These are phyloP conservation scores for Neurospora pannonica DNA, from an alignment of 495 filamentous ascomycete species.

Conservation along the genomic window DNA sequence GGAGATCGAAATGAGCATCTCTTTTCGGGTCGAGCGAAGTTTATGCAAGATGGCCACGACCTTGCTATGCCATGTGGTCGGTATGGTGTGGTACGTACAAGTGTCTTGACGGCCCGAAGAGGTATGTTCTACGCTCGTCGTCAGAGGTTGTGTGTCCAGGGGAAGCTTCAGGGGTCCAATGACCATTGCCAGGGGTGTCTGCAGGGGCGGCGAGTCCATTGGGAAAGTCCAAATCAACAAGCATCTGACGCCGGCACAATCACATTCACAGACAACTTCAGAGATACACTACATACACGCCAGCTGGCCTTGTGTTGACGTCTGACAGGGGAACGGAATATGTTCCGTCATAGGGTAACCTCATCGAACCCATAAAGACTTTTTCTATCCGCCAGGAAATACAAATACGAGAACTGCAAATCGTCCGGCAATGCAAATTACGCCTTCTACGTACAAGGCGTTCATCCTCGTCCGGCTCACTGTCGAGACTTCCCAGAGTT, in stretches of 20 bases:
- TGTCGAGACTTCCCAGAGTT: background rate
- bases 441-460: background rate
- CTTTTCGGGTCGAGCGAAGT: conserved; percentile 12
- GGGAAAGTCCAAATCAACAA: background rate
- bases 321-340: background rate
- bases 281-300: background rate
- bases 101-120: background rate
- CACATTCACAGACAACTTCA: background rate
- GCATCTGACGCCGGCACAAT: background rate
- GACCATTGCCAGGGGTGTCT: background rate
- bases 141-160: background rate
- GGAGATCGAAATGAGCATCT: conserved; percentile 15
- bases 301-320: background rate
- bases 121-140: background rate
- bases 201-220: background rate
- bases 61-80: background rate
- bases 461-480: background rate
- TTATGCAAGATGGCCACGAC: conserved; percentile 12
- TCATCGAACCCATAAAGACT: background rate
- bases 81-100: background rate
- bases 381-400: background rate
- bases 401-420: background rate
- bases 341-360: background rate
- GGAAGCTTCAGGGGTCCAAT: background rate
- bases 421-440: background rate